Base-by-base conservation (phyloP, 2,329 filamentous ascomycete species). In the Aspergillus latus region DNA sequence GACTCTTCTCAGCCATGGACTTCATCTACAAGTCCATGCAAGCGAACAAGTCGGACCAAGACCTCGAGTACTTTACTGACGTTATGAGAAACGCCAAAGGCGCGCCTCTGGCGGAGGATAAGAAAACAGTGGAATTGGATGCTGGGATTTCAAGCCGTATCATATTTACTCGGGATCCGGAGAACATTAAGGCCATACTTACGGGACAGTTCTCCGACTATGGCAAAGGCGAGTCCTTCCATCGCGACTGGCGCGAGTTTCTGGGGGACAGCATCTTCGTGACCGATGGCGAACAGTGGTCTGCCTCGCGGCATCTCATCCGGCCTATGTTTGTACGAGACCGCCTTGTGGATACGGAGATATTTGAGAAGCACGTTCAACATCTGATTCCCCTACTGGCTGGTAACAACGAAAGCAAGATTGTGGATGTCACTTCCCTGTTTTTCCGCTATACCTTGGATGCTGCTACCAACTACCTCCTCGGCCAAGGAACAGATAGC, bases 131-230 rank as follows among this genome's bases (percentile, higher is more conserved):
- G 9, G 68, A 72, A 45, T 48, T 70, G 13, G 65, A 69, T 42
- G 61, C 66, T 5, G 69, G 69, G 1, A 57, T 72, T 29, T 68
- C 66, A 5, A 65, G 61, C 11, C 84, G 89, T n/a, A 72, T 88
- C 21, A 72, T 95, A 57, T 81, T 94, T 67, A 96, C 92, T 0
- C 83, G 84, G 4, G 91, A 96, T 63, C 88, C 89, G 0, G 90
- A 95, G 67, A 96, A 96, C 69, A 88, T 96, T 77, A 96, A 96
- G 72, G 90, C 92, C 5, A 82, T 97, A 21, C 79, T 97, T n/a
- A 89, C 92, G 0, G 88, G 88, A 1, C 90, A 96, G 68, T 97
- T 97, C 68, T 75, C 76, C 40, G 89, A 96, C 68, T 97, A 87
- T 68, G 92, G 92, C 61, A 96, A 96, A 74, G 92, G 92, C 7